phyloP scores from a whole-genome alignment of 1,139 yeast species.

The Hanseniaspora sp. region DNA sequence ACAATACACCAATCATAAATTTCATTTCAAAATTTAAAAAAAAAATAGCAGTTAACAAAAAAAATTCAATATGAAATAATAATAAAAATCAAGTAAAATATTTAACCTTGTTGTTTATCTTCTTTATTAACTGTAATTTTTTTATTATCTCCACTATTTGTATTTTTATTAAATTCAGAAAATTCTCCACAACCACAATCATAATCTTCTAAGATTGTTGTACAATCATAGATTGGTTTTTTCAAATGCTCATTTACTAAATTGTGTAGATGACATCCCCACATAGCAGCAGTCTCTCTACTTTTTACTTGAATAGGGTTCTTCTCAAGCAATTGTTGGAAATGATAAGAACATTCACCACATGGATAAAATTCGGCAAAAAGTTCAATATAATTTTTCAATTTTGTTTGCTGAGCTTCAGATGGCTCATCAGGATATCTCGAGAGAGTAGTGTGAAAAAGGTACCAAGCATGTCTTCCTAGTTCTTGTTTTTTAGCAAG shows the following conservation, averaged over 20 bases:
- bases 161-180: slow-evolving; percentile 4
- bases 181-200: slow-evolving; percentile 85
- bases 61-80: neutral
- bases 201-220: slow-evolving; percentile 72
- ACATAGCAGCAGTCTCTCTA: slow-evolving; percentile 72
- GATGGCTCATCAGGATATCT: slow-evolving; percentile 80
- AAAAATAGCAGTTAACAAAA: neutral
- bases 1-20: no score
- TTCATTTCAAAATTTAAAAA: neutral
- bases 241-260: slow-evolving; percentile 61
- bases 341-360: slow-evolving; percentile 93
- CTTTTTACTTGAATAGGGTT: slow-evolving; percentile 78
- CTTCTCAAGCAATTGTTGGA: slow-evolving; percentile 51
- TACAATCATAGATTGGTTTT: slow-evolving; percentile 71
- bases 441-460: slow-evolving; percentile 81
- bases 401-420: slow-evolving; percentile 48
- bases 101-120: slow-evolving; percentile 27
- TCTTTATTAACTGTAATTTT: slow-evolving; percentile 24
- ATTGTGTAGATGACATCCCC: slow-evolving; percentile 97
- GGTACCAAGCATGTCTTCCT: slow-evolving; percentile 85
- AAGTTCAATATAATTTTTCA: slow-evolving; percentile 42
- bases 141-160: neutral
- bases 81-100: neutral
- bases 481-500: slow-evolving; percentile 36
- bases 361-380: slow-evolving; percentile 81